These are phyloP conservation scores for Nicotiana tabacum DNA, from an alignment of 257 asterid species.

Conservation along the genomic window DNA sequence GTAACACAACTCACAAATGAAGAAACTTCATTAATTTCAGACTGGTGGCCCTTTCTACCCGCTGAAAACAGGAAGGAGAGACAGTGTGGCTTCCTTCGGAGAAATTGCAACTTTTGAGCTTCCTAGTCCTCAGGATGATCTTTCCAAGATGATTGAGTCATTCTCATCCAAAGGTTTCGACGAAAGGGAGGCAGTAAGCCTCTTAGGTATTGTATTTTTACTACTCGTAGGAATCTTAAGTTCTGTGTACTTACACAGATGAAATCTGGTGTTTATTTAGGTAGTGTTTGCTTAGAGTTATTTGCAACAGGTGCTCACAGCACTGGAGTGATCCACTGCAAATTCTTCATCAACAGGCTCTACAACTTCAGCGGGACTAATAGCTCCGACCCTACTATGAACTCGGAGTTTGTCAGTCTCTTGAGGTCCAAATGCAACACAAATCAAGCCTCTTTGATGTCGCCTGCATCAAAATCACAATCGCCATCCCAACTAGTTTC, in stretches of 20 bases:
- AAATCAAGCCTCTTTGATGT: constrained; percentile 20
- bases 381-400: constrained; percentile 56
- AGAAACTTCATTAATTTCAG: constrained; percentile 35
- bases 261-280: neutral
- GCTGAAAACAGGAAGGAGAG: constrained; percentile 61
- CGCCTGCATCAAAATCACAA: constrained; percentile 22
- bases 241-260: neutral
- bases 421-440: constrained; percentile 47
- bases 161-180: constrained; percentile 65
- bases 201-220: constrained; percentile 44
- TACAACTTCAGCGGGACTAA: constrained; percentile 36
- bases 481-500: constrained; percentile 8
- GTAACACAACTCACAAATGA: neutral
- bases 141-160: constrained; percentile 16
- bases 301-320: constrained; percentile 64
- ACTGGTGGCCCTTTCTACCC: constrained; percentile 88
- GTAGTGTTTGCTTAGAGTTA: neutral
- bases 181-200: constrained; percentile 50
- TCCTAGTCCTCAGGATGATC: constrained; percentile 55
- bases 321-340: constrained; percentile 69
- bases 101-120: constrained; percentile 38
- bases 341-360: constrained; percentile 48
- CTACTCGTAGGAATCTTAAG: neutral
- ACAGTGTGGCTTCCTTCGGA: constrained; percentile 35
- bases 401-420: constrained; percentile 43